Evolutionary conservation across 495 filamentous ascomycete genomes (phyloP).

Genomic region (Xylaria curta): DNA sequence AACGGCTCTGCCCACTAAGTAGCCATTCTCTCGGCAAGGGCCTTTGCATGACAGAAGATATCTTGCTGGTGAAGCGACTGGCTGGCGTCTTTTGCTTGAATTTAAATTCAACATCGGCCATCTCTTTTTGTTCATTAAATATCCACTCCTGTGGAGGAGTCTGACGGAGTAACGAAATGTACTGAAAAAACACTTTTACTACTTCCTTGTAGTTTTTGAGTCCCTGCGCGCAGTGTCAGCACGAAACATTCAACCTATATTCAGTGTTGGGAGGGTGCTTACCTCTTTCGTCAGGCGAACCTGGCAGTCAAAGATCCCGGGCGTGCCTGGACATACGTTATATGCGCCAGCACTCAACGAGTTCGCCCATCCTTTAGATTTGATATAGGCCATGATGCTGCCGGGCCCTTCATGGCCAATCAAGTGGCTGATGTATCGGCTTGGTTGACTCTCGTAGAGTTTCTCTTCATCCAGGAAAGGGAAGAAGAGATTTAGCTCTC

Average conservation of each 20-base stretch:
- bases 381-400: constrained; percentile 93
- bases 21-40: constrained; percentile 84
- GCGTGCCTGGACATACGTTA: constrained; percentile 79
- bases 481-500: constrained; percentile 84
- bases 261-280: constrained; percentile 18
- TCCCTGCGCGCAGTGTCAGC: constrained; percentile 41
- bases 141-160: constrained; percentile 89
- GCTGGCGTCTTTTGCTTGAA: constrained; percentile 93
- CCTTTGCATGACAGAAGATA: constrained; percentile 88
- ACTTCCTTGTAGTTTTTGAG: constrained; percentile 85
- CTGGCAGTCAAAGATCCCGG: constrained; percentile 76
- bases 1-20: constrained; percentile 70
- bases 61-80: constrained; percentile 81
- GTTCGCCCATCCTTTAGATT: constrained; percentile 95
- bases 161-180: constrained; percentile 85
- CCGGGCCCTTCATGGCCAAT: constrained; percentile 97
- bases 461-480: constrained; percentile 89
- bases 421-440: constrained; percentile 88
- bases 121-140: constrained; percentile 84
- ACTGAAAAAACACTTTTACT: constrained; percentile 88
- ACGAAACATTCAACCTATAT: neutral
- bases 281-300: constrained; percentile 87
- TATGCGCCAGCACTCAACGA: constrained; percentile 79
- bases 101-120: constrained; percentile 90
- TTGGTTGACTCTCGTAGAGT: constrained; percentile 82